Evolutionary conservation across 371 early-diverging fungal genomes (phyloP), one percentile per base, ranked within the genome.

Genomic region (Mucor saturninus): DNA sequence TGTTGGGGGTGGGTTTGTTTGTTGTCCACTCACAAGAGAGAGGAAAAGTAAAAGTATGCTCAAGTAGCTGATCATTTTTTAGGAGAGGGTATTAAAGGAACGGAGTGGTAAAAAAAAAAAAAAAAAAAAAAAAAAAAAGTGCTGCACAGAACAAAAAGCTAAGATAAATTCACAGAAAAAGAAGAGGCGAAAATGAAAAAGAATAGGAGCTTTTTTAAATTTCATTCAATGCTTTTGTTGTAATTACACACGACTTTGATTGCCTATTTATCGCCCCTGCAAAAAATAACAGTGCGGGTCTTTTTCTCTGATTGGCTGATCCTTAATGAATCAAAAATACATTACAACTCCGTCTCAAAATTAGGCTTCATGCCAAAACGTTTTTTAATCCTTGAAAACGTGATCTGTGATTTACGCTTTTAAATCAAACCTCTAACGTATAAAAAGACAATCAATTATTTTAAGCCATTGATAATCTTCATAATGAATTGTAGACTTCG

Each of bases 251-350:
- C 63, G 64, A 64, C 58, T 39, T 31, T 45, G 43, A 59, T 38
- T 53, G 30, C 51, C 39, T 43, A 58, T 59, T 53, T 59, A 10
- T 59, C 45, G 64, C 64, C 64, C 54, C 64, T 64, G 64, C 29
- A 55, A 62, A 60, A 21, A 62, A 62, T 46, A 40, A 49, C 39
- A 50, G 50, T 37, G 57, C 9, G 37, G 46, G 48, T 45, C 46
- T 46, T 21, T 29, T 51, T n/a, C 29, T 11, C 5, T 57, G 57
- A 57, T 64, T 64, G 57, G 64, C 35, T 35, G 14, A n/a, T 51
- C 21, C 48, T 48, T 48, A 48, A 48, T 48, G 48, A 48, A 48
- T 28, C 21, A 6, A 48, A 48, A 48, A 48, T 48, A 48, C 8
- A 21, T 48, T 48, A 21, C 21, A 21, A 21, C 21, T 21, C 21